Evolutionary conservation across 495 filamentous ascomycete genomes (phyloP), one percentile per base, ranked within the genome.

Genomic region (Cercophora samala): DNA sequence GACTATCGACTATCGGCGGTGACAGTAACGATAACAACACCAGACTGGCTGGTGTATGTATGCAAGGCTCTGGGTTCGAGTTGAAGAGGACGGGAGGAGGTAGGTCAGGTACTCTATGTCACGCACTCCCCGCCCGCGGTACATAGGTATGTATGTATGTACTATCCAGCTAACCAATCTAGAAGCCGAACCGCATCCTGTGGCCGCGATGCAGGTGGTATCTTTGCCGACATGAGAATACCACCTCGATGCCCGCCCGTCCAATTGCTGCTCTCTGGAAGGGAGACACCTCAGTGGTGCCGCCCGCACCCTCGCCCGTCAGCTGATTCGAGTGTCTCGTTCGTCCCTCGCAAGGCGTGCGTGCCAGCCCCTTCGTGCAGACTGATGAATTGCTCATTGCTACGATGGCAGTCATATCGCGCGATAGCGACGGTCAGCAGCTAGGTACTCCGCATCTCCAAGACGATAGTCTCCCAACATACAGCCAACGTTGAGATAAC

Each of bases 321-420:
- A 73, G 70, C 72, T 74, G 72, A 74, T 76, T 76, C 72, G 71
- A 54, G 59, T 63, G 17, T 46, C 42, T 65, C 55, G 72, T 54
- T 25, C 26, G 37, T 52, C 37, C 53, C 67, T 71, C 52, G 66
- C 70, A 68, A 68, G 69, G 72, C 71, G 66, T 58, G 54, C 68
- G 70, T 73, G 69, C 66, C 37, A 65, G 68, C 70, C 68, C 65
- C 64, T 68, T 68, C 69, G 69, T 56, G 62, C 66, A 73, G 65
- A 63, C 64, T 64, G 69, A 53, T 55, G 63, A n/a, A n/a, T n/a
- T n/a, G n/a, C n/a, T n/a, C n/a, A n/a, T 60, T 60, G 17, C 52
- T 56, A 46, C 37, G 37, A 46, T 46, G 37, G 0, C 37, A 46
- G 37, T 17, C 37, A 46, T 46, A 13, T 46, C 15, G 37, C 37